These are phyloP conservation scores for Phytophthora cactorum DNA, from an alignment of 352 stramenopile genomes.

Conservation along the genomic window DNA sequence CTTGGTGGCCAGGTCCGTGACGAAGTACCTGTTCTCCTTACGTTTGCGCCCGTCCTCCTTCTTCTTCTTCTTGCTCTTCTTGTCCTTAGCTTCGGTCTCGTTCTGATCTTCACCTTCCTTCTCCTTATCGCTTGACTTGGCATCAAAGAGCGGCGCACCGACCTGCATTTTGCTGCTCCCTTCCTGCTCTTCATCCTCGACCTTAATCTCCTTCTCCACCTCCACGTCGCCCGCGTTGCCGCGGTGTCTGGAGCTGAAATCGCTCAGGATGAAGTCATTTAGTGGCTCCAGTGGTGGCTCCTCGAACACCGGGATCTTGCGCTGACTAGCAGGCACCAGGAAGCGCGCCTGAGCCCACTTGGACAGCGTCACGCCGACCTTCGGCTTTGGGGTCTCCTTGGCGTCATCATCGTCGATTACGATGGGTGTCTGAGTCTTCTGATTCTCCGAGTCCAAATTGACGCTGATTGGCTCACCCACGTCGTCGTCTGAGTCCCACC, in stretches of 20 bases:
- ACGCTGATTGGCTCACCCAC: constrained; percentile 52
- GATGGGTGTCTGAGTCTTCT: constrained; percentile 16
- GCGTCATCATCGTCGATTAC: constrained; percentile 31
- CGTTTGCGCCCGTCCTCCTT: constrained; percentile 49
- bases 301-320: constrained; percentile 58
- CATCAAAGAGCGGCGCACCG: constrained; percentile 58
- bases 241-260: constrained; percentile 79
- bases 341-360: constrained; percentile 80
- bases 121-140: constrained; percentile 8
- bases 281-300: constrained; percentile 75
- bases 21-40: constrained; percentile 79
- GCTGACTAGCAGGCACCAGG: constrained; percentile 59
- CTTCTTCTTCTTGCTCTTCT: constrained; percentile 38
- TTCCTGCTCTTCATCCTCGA: constrained; percentile 30
- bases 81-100: constrained; percentile 18
- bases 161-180: constrained; percentile 44
- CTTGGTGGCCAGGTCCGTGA: constrained; percentile 84
- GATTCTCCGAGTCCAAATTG: constrained; percentile 28
- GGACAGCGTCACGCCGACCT: constrained; percentile 54
- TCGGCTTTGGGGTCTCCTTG: constrained; percentile 4
- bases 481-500: constrained; percentile 73
- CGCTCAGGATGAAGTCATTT: constrained; percentile 86
- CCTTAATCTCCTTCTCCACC: constrained; percentile 54
- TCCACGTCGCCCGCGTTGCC: constrained; percentile 52
- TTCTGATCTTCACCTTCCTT: constrained; percentile 16